These are phyloP conservation scores for Penicillium waksmanii DNA, from an alignment of 495 filamentous ascomycete species.

Conservation along the genomic window DNA sequence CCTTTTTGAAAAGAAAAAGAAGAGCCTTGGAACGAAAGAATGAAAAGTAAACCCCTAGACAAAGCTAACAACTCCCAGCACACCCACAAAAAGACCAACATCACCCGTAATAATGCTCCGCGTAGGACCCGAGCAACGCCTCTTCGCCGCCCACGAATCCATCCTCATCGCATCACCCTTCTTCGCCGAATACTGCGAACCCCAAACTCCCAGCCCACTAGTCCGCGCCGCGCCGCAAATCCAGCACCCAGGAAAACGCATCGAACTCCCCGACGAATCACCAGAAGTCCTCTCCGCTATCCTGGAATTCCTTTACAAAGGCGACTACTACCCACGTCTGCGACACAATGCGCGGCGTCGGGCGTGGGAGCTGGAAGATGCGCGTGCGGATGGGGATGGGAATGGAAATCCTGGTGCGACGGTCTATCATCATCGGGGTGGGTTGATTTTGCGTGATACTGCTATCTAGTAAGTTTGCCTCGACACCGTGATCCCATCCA, in stretches of 20 bases:
- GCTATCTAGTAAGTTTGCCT: conserved; percentile 66
- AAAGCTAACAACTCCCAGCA: conserved; percentile 11
- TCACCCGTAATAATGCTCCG: conserved; percentile 79
- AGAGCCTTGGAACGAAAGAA: neutral
- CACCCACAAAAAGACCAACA: conserved; percentile 59
- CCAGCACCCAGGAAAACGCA: conserved; percentile 57
- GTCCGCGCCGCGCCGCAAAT: conserved; percentile 13
- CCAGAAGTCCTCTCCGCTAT: conserved; percentile 89
- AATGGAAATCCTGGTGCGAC: conserved; percentile 58
- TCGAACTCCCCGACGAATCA: conserved; percentile 81
- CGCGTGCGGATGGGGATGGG: conserved; percentile 35
- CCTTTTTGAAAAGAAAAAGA: no score
- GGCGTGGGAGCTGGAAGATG: conserved; percentile 72
- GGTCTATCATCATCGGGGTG: conserved; percentile 67
- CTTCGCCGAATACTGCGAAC: conserved; percentile 55
- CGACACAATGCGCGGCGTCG: conserved; percentile 68
- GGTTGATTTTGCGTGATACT: conserved; percentile 80
- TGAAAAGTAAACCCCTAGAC: neutral
- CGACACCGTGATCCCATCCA: neutral
- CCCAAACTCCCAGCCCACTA: conserved; percentile 23
- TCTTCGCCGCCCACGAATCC: conserved; percentile 91
- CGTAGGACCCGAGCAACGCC: conserved; percentile 75
- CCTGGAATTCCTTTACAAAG: conserved; percentile 92
- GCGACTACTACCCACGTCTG: conserved; percentile 84
- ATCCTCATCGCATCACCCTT: conserved; percentile 77